A percentile compares a stretch with the other conserved stretches of the same genome.
Conservation (phyloP, 352 stramenopile genomes). For the Pythium rhizo-oryzae region DNA sequence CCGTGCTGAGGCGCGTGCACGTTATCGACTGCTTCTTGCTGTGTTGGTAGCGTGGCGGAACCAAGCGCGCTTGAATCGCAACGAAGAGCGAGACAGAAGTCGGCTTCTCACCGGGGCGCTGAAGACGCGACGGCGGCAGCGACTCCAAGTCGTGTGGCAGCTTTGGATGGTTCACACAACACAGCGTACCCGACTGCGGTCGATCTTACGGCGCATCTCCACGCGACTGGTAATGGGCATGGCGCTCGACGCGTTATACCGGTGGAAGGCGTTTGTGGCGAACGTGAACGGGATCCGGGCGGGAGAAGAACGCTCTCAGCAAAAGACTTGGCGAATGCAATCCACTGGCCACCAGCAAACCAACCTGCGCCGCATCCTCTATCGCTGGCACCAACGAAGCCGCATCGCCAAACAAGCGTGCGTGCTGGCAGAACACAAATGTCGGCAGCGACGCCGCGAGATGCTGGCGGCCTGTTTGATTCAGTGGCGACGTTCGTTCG, state of each 20-base stretch:
- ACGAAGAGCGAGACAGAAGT: neutral
- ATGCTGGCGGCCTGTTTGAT: neutral
- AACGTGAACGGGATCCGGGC: neutral
- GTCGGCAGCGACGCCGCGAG: neutral
- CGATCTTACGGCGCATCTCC: too few relatives aligned
- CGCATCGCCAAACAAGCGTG: too few relatives aligned
- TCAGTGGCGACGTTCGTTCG: constrained; percentile 3
- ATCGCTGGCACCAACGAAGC: neutral
- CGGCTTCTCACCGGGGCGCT: neutral
- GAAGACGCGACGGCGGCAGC: neutral
- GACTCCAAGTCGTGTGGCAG: too few relatives aligned
- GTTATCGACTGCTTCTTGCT: neutral
- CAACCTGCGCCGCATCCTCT: neutral
- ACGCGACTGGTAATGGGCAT: neutral
- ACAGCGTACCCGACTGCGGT: too few relatives aligned
- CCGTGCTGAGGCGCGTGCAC: neutral
- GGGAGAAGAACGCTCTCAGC: neutral
- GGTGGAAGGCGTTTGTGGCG: neutral
- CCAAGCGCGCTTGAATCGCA: neutral
- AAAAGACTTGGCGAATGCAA: neutral
- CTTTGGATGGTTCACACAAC: too few relatives aligned
- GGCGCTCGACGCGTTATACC: neutral
- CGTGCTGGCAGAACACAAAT: neutral
- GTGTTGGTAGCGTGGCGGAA: constrained; percentile 4
- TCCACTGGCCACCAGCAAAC: neutral